These are phyloP conservation scores for Sphagnum fallax DNA, from an alignment of 228 moss, liverwort and hornwort species.

Conservation along the genomic window DNA sequence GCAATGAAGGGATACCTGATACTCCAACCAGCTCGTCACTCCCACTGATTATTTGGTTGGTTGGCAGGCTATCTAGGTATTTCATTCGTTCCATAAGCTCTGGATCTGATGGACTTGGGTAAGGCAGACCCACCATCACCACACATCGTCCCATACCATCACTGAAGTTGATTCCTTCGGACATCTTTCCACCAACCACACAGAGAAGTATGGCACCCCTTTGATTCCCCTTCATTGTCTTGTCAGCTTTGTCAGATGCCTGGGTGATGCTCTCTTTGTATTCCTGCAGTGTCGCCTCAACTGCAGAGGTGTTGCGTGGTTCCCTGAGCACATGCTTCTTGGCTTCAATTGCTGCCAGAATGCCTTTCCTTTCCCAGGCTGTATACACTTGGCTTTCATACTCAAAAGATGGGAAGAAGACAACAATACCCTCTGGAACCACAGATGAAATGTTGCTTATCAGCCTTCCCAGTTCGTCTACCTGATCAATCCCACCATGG, in stretches of 20 bases:
- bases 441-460: conserved; percentile 77
- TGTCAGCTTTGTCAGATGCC: conserved; percentile 23
- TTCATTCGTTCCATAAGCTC: conserved; percentile 87
- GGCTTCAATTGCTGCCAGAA: conserved; percentile 58
- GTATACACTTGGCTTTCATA: conserved; percentile 82
- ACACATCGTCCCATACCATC: conserved; percentile 99
- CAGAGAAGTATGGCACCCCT: conserved; percentile 77
- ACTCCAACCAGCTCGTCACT: conserved; percentile 2
- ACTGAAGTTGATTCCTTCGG: conserved; percentile 96
- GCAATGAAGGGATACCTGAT: conserved; percentile 10
- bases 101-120: conserved; percentile 81
- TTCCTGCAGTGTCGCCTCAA: conserved; percentile 51
- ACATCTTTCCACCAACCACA: conserved; percentile 98
- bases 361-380: conserved; percentile 60
- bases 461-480: conserved; percentile 85
- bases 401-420: conserved; percentile 90
- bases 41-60: conserved; percentile 6
- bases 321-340: conserved; percentile 82
- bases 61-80: conserved; percentile 68
- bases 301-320: conserved; percentile 66
- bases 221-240: conserved; percentile 12
- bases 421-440: conserved; percentile 87
- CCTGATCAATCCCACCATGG: conserved; percentile 23
- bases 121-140: conserved; percentile 91
- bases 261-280: conserved; percentile 54